phyloP scores from a whole-genome alignment of 192 early-diverging fungal genomes.

The Diversispora eburnea region DNA sequence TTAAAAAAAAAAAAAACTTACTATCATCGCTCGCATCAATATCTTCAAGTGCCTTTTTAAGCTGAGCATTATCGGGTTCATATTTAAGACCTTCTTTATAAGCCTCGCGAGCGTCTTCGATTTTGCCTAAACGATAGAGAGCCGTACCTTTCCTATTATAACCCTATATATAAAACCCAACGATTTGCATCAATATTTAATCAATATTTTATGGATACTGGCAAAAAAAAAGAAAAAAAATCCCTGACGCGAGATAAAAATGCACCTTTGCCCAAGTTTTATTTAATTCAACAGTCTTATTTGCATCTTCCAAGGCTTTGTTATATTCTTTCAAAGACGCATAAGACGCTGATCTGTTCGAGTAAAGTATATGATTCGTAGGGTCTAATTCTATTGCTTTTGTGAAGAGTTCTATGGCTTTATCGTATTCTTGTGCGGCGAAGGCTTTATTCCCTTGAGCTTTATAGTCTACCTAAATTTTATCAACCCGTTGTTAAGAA shows the following conservation, averaged over 20 bases:
- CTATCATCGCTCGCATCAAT: constrained; percentile 58
- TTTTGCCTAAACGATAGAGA: constrained; percentile 66
- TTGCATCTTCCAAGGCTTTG: constrained; percentile 77
- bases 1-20: constrained; percentile 17
- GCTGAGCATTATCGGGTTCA: constrained; percentile 72
- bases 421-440: constrained; percentile 67
- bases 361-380: constrained; percentile 87
- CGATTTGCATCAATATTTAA: neutral
- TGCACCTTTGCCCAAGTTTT: constrained; percentile 78
- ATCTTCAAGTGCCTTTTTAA: constrained; percentile 76
- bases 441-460: constrained; percentile 81
- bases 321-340: constrained; percentile 74
- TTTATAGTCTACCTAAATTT: constrained; percentile 36
- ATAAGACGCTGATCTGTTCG: constrained; percentile 87
- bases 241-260: neutral
- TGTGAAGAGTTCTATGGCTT: constrained; percentile 76
- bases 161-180: constrained; percentile 32
- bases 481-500: too few species aligned
- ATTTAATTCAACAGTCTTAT: constrained; percentile 80
- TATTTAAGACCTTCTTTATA: constrained; percentile 75
- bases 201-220: neutral
- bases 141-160: constrained; percentile 90
- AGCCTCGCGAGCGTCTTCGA: constrained; percentile 69
- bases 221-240: neutral
- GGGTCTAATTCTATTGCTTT: constrained; percentile 84